Conservation (phyloP, 257 asterid species). For the Petunia axillaris region DNA sequence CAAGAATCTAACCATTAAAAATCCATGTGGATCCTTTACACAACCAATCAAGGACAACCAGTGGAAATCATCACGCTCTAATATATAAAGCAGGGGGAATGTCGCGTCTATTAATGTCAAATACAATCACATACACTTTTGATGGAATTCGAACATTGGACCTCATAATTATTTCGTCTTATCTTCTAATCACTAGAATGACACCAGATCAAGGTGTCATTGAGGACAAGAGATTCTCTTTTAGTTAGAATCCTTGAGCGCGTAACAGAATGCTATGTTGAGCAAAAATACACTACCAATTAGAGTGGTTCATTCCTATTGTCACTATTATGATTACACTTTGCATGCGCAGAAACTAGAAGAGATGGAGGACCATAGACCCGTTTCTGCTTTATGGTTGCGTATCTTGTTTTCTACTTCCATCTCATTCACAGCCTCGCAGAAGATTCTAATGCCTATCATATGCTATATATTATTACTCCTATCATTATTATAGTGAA, state of each 20-base stretch:
- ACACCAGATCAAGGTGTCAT: background rate
- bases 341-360: conserved; percentile 15
- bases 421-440: background rate
- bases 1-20: too few species aligned
- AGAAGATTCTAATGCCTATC: background rate
- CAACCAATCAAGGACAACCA: too few species aligned
- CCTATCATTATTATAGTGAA: too few species aligned
- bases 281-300: background rate
- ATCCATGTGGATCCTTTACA: too few species aligned
- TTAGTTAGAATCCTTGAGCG: background rate
- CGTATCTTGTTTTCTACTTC: conserved; percentile 6
- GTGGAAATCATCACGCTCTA: background rate
- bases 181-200: background rate
- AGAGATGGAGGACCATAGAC: conserved; percentile 2
- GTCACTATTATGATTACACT: background rate
- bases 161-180: too few species aligned
- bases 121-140: too few species aligned
- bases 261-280: conserved; percentile 11
- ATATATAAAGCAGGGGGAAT: background rate
- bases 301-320: background rate
- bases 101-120: background rate
- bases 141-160: too few species aligned
- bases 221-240: background rate
- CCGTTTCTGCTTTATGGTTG: background rate
- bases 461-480: background rate